Evolutionary conservation across 2,329 filamentous ascomycete species (phyloP).

Genomic region (Xenosphaeropsis pyriputrescens): DNA sequence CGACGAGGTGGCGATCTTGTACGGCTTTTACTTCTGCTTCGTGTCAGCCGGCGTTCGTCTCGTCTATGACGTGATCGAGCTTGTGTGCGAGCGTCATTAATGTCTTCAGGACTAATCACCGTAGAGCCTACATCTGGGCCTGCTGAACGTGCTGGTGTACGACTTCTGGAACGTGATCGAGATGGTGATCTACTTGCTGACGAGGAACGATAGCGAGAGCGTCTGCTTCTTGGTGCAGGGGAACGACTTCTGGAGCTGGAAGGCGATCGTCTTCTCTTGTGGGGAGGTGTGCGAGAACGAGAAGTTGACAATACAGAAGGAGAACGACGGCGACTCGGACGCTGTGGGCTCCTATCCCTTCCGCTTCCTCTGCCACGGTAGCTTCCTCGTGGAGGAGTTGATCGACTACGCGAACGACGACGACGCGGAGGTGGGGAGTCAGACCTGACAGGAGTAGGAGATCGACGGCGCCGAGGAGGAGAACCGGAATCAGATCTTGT

Average conservation of each 20-base stretch:
- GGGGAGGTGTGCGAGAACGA: conserved; percentile 1
- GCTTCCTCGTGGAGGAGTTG: conserved; percentile 14
- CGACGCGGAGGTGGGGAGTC: conserved; percentile 15
- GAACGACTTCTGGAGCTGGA: conserved; percentile 15
- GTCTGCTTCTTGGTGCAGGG: conserved; percentile 13
- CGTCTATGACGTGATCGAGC: conserved; percentile 10
- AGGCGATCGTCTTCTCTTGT: conserved; percentile 17
- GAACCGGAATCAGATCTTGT: conserved; percentile 17
- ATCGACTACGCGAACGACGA: conserved; percentile 7
- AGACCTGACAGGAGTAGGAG: conserved; percentile 12
- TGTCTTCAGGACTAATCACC: conserved; percentile 2
- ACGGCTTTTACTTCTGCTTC: conserved; percentile 15
- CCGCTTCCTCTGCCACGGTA: conserved; percentile 14
- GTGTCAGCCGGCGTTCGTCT: conserved; percentile 18
- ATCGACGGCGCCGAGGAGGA: conserved; percentile 12
- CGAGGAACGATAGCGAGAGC: conserved; percentile 10
- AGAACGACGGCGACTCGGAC: conserved; percentile 7
- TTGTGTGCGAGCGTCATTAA: conserved; percentile 7
- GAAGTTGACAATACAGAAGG: conserved; percentile 4
- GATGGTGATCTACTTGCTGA: conserved; percentile 18
- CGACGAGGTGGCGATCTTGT: conserved; percentile 16
- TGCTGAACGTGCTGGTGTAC: conserved; percentile 7
- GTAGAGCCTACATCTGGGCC: conserved; percentile 6
- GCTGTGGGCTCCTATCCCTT: conserved; percentile 11
- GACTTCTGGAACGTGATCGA: conserved; percentile 4